Conservation (phyloP, 345 rosid genomes). For the Salix viminalis region DNA sequence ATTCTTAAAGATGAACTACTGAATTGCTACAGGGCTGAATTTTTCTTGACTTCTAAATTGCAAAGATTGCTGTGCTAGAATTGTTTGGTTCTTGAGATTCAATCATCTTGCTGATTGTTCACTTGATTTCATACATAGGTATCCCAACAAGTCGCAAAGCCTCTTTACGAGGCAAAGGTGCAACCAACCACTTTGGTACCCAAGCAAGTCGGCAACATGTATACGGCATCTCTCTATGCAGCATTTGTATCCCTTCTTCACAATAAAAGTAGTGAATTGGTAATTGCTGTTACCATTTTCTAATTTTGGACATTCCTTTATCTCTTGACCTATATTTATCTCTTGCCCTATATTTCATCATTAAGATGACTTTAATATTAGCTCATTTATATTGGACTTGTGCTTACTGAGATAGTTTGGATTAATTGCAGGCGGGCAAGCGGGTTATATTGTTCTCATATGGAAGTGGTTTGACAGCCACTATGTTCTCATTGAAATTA, state of each 20-base stretch:
- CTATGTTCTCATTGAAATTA: slow-evolving; percentile 80
- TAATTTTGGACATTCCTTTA: not conserved
- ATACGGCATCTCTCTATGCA: slow-evolving; percentile 94
- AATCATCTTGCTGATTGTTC: slow-evolving; percentile 21
- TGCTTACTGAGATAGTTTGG: not conserved
- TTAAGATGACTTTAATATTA: not conserved
- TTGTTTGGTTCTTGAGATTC: not conserved
- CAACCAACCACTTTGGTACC: slow-evolving; percentile 87
- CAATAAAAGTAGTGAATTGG: slow-evolving; percentile 68
- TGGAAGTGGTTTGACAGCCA: slow-evolving; percentile 93
- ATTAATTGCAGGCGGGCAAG: slow-evolving; percentile 58
- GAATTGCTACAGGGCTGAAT: not conserved
- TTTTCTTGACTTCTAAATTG: not conserved
- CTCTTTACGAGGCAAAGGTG: slow-evolving; percentile 79
- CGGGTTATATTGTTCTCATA: slow-evolving; percentile 86
- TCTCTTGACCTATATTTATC: not conserved
- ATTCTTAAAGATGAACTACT: not conserved
- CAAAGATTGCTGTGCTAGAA: not conserved
- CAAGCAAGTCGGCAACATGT: slow-evolving; percentile 99
- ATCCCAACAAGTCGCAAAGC: slow-evolving; percentile 88
- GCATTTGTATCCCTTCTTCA: slow-evolving; percentile 93
- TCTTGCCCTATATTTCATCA: not conserved
- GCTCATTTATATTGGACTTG: not conserved
- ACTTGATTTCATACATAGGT: slow-evolving; percentile 37
- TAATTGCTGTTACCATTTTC: slow-evolving; percentile 28